Conservation (phyloP, 1,284 basidiomycete genomes). For the Apiotrichum domesticum region DNA sequence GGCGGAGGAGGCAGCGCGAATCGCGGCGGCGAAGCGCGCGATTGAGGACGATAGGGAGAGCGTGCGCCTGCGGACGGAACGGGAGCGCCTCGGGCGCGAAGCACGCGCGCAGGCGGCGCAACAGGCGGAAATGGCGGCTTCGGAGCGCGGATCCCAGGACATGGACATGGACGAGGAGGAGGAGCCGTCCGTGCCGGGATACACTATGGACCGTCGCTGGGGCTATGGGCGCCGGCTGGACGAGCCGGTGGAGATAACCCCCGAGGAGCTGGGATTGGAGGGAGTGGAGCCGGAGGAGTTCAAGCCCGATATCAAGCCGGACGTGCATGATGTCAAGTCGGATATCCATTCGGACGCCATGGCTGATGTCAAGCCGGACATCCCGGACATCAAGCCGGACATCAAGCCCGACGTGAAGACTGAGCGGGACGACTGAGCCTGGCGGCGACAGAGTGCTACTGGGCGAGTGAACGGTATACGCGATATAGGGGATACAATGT, state of each 20-base stretch:
- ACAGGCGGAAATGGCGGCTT: constrained; percentile 1
- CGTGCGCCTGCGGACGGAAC: constrained; percentile 29
- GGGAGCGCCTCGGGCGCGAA: constrained; percentile 28
- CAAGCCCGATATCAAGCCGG: constrained; percentile 10
- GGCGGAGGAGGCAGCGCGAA: constrained; percentile 31
- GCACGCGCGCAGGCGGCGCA: constrained; percentile 11
- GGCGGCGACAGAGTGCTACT: too few species aligned
- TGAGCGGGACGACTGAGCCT: too few species aligned
- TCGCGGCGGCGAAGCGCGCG: constrained; percentile 28
- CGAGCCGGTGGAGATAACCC: background rate
- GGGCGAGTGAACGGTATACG: too few species aligned
- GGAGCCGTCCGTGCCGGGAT: constrained; percentile 15
- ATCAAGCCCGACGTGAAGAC: too few species aligned
- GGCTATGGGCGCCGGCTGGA: constrained; percentile 13
- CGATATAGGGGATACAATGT: too few species aligned
- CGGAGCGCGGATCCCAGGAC: constrained; percentile 5
- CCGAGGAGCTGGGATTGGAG: too few species aligned
- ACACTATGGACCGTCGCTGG: constrained; percentile 11
- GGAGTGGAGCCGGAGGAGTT: too few species aligned
- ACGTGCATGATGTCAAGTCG: background rate
- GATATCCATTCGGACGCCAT: too few species aligned
- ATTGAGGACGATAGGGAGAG: constrained; percentile 39
- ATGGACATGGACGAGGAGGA: constrained; percentile 14
- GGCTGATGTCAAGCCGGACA: too few species aligned
- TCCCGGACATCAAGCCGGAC: too few species aligned